Conservation (phyloP, 148 eudicot species). For the Dianthus caryophyllus region DNA sequence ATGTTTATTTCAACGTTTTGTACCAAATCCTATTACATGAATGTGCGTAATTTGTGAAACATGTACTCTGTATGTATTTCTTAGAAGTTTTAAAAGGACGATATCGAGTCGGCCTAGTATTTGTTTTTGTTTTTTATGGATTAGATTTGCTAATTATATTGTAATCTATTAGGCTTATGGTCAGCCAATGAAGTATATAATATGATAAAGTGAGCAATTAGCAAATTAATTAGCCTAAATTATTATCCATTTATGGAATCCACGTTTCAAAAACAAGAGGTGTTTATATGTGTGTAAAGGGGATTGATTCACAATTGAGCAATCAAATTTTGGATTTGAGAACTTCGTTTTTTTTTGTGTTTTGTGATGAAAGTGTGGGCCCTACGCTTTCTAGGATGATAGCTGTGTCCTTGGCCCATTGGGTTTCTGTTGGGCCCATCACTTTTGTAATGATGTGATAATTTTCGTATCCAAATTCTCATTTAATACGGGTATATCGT, state of each 20-base stretch:
- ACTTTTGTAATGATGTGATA: not conserved
- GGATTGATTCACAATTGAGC: not conserved
- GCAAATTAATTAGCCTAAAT: not conserved
- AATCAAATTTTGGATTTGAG: not conserved
- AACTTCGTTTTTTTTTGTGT: not conserved
- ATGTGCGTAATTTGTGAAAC: no score
- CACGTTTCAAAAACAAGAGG: not conserved
- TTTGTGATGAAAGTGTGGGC: conserved; percentile 2
- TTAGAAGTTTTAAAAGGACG: no score
- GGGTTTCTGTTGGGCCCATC: not conserved
- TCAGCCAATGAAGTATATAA: not conserved
- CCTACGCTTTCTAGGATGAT: not conserved
- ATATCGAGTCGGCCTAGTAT: no score
- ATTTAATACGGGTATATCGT: no score
- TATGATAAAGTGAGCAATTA: not conserved
- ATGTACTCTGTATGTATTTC: no score
- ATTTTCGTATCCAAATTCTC: no score
- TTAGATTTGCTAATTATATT: not conserved
- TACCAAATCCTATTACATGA: no score
- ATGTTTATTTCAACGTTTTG: no score
- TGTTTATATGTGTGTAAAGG: not conserved
- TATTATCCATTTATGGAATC: not conserved
- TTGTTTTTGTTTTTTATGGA: no score
- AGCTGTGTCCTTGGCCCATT: not conserved
- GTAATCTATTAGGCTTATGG: not conserved